These are phyloP conservation scores for Bretschneidera sinensis DNA, from an alignment of 345 rosid genomes.

Conservation along the genomic window DNA sequence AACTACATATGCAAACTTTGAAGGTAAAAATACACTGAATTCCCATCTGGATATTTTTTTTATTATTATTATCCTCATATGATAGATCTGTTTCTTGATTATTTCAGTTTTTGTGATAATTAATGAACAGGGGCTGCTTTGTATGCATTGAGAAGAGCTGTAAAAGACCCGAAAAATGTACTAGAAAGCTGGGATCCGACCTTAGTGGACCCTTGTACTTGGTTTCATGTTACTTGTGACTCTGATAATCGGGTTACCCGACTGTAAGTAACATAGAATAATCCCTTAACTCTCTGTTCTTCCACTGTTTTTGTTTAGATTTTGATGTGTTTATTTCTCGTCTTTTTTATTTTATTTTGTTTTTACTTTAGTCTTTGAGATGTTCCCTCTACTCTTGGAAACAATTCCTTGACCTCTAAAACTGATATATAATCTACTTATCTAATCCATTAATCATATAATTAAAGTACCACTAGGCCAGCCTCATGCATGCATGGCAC, in stretches of 20 bases:
- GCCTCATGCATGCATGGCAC: too few relatives aligned
- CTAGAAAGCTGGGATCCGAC: constrained; percentile 79
- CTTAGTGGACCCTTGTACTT: constrained; percentile 71
- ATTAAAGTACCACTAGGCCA: too few relatives aligned
- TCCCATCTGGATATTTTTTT: neutral
- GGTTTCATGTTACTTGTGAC: constrained; percentile 78
- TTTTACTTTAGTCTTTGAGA: too few relatives aligned
- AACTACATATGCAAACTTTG: constrained; percentile 39
- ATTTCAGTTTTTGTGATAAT: neutral
- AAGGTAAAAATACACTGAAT: constrained; percentile 35
- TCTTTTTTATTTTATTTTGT: too few relatives aligned
- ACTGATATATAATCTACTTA: too few relatives aligned
- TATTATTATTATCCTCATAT: too few relatives aligned
- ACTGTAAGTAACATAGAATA: constrained; percentile 33
- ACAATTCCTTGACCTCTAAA: too few relatives aligned
- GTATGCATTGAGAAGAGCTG: constrained; percentile 55
- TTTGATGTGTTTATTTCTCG: neutral
- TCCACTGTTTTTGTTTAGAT: neutral
- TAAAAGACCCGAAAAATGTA: constrained; percentile 58
- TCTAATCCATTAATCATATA: too few relatives aligned
- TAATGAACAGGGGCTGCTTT: constrained; percentile 58
- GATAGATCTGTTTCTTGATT: too few relatives aligned
- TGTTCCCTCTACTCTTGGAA: too few relatives aligned
- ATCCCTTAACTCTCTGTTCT: neutral
- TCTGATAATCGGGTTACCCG: constrained; percentile 56